Conservation (phyloP, 2,329 filamentous ascomycete genomes). For the Verticillium klebahnii region DNA sequence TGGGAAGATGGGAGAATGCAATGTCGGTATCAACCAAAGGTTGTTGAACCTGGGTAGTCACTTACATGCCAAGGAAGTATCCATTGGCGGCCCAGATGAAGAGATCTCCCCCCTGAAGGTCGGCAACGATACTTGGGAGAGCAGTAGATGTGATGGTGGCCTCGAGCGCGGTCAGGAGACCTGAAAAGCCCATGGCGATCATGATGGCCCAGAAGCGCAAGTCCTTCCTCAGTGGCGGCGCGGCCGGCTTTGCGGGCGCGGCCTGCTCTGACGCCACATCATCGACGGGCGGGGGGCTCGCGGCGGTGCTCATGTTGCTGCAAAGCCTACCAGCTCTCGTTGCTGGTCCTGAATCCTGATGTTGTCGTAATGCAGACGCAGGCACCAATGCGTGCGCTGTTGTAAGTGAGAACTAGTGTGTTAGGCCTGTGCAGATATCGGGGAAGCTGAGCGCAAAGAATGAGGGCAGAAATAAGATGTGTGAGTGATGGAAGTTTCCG, state of each 20-base stretch:
- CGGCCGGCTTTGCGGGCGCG: neutral
- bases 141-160: conserved; percentile 24
- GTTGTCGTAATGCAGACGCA: no score
- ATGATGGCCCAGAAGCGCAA: conserved; percentile 17
- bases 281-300: neutral
- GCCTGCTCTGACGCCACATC: neutral
- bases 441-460: no score
- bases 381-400: no score
- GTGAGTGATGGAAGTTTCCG: no score
- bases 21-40: no score
- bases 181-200: conserved; percentile 13
- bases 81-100: conserved; percentile 22
- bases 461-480: no score
- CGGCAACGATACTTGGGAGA: conserved; percentile 18
- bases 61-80: conserved; percentile 17
- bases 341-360: no score
- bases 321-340: no score
- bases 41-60: no score
- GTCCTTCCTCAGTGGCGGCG: neutral
- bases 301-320: neutral
- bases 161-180: conserved; percentile 19
- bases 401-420: no score
- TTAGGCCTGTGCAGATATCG: no score
- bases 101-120: conserved; percentile 13
- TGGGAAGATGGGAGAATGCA: no score